A percentile compares a stretch with the other conserved stretches of the same genome.
Evolutionary conservation across 2,329 filamentous ascomycete species (phyloP).

Genomic region (Fusarium sp.): DNA sequence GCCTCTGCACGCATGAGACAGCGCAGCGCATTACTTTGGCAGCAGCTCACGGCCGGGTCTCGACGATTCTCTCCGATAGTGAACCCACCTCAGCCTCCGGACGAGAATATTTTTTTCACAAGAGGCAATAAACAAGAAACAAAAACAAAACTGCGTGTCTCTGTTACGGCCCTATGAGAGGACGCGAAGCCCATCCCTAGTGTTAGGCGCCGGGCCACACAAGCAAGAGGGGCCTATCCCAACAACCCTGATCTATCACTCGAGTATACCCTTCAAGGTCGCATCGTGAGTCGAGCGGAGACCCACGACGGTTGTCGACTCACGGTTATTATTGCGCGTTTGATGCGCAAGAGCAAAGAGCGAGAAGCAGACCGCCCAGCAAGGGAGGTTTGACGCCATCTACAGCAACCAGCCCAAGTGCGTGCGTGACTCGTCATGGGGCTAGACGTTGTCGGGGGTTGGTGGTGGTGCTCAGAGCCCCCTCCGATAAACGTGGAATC

Average conservation of each 20-base stretch:
- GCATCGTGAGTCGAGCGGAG: conserved; percentile 8
- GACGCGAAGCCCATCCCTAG: background rate
- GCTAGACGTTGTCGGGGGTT: background rate
- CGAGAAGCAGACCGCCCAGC: background rate
- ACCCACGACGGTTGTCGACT: conserved; percentile 9
- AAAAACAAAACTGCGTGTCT: conserved; percentile 9
- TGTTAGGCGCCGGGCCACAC: conserved; percentile 2
- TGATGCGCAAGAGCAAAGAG: background rate
- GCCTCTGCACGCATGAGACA: conserved; percentile 2
- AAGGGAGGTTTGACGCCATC: conserved; percentile 6
- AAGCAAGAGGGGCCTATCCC: background rate
- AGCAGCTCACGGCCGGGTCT: background rate
- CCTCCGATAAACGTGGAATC: conserved; percentile 14
- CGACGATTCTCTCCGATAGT: conserved; percentile 1
- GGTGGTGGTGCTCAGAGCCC: background rate
- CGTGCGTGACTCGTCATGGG: background rate
- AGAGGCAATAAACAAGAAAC: conserved; percentile 3
- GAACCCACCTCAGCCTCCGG: background rate
- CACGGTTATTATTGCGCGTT: background rate
- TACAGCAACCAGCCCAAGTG: background rate
- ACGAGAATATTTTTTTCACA: background rate
- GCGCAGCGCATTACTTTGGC: conserved; percentile 1
- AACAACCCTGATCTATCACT: conserved; percentile 8
- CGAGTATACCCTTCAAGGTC: conserved; percentile 1
- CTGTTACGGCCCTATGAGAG: background rate